phyloP scores from a whole-genome alignment of 257 asterid species.

The Lithospermum erythrorhizon region DNA sequence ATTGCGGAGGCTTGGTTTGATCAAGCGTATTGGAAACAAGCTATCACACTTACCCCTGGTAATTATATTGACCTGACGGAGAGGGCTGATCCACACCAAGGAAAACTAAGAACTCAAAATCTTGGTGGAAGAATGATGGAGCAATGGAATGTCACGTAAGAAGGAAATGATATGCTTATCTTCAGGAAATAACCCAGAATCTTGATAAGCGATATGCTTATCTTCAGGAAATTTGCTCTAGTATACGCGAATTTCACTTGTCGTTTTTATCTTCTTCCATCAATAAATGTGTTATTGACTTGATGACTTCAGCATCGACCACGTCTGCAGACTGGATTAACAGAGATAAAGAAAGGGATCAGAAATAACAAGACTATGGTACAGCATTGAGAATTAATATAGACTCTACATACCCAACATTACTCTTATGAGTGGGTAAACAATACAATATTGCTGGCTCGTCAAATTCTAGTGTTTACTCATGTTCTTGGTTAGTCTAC shows the following conservation, averaged over 20 bases:
- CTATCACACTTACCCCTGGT: too few species aligned
- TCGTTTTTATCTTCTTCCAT: slow-evolving; percentile 75
- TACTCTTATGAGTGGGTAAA: neutral
- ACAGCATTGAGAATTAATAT: neutral
- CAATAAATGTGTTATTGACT: slow-evolving; percentile 71
- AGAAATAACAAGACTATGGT: neutral
- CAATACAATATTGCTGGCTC: neutral
- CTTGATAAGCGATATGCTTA: neutral
- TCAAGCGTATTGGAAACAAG: too few species aligned
- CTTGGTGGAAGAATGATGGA: neutral
- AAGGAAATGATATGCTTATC: too few species aligned
- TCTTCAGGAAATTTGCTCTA: neutral
- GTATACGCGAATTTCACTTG: slow-evolving; percentile 9
- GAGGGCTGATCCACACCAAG: neutral
- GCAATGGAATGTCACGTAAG: too few species aligned
- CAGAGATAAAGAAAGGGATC: slow-evolving; percentile 6
- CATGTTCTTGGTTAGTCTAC: neutral
- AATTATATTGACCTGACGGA: neutral
- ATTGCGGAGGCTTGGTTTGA: too few species aligned
- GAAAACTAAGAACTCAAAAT: neutral
- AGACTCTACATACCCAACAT: neutral
- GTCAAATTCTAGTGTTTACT: too few species aligned
- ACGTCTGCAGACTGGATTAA: slow-evolving; percentile 24
- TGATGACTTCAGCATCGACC: slow-evolving; percentile 57
- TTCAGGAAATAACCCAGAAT: too few species aligned